A percentile compares a stretch with the other conserved stretches of the same genome.
phyloP scores from a whole-genome alignment of 2,329 filamentous ascomycete genomes.

The Ophiostoma piceae region DNA sequence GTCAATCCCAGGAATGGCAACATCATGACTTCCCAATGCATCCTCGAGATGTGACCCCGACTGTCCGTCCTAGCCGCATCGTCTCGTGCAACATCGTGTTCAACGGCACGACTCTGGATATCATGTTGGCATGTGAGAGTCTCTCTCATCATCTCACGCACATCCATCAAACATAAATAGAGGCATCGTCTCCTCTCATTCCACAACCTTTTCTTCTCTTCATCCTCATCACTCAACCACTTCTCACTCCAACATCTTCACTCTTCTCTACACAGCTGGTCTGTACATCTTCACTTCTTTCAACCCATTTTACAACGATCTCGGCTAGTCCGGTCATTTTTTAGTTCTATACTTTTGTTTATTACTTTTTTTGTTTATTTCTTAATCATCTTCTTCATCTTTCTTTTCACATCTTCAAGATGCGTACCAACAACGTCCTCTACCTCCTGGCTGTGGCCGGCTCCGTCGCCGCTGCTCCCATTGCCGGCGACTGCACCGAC shows the following conservation, averaged over 20 bases:
- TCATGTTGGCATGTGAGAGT: not conserved
- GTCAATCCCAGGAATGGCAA: not conserved
- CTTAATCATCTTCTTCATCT: not conserved
- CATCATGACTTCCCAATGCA: not conserved
- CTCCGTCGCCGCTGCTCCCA: not conserved
- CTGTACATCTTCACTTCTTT: not conserved
- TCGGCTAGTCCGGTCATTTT: not conserved
- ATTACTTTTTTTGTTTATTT: not conserved
- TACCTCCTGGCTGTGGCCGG: not conserved
- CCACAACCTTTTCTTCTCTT: not conserved
- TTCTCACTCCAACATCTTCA: slow-evolving; percentile 2
- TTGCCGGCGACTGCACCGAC: not conserved
- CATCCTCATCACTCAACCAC: not conserved
- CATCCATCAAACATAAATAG: not conserved
- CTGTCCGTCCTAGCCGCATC: not conserved
- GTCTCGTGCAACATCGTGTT: not conserved
- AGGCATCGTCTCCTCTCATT: not conserved
- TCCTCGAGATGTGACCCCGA: not conserved
- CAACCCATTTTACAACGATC: not conserved
- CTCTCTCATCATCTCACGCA: not conserved
- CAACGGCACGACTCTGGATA: not conserved
- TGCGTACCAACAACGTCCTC: not conserved
- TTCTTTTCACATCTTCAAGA: not conserved
- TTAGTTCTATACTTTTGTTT: not conserved
- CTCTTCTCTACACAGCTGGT: not conserved